phyloP scores from a whole-genome alignment of 1,284 basidiomycete genomes.

The Wallemia ichthyophaga region DNA sequence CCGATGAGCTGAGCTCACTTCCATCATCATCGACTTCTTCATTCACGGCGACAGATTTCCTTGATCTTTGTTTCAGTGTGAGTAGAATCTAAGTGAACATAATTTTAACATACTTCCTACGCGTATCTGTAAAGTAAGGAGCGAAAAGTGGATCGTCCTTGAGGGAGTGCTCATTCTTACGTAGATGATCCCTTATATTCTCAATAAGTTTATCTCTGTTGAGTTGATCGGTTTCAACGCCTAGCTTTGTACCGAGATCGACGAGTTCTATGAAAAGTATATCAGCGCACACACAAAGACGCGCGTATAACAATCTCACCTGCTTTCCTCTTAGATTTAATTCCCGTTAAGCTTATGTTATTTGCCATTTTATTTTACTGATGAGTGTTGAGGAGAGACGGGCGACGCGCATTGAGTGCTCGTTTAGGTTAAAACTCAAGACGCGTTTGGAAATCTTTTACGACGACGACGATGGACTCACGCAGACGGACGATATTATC shows the following conservation, averaged over 20 bases:
- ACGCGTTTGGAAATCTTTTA: neutral
- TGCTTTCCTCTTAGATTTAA: neutral
- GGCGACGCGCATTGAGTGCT: neutral
- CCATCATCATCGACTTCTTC: neutral
- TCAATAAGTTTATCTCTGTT: neutral
- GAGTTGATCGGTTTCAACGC: neutral
- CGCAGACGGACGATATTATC: conserved; percentile 30
- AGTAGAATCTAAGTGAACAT: neutral
- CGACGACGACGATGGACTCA: conserved; percentile 19
- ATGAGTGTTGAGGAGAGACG: neutral
- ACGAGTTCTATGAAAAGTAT: neutral
- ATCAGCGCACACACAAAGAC: too few relatives aligned
- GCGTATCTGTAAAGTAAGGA: neutral
- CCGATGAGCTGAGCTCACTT: neutral
- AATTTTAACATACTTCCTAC: neutral
- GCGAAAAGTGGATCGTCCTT: neutral
- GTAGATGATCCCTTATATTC: neutral
- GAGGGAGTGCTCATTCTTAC: neutral
- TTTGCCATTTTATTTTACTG: neutral
- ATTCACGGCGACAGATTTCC: neutral
- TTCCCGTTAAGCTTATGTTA: neutral
- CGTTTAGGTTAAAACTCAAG: neutral
- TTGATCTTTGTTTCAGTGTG: neutral
- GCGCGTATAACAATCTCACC: too few relatives aligned
- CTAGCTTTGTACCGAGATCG: neutral